Evolutionary conservation across 106 monocot species (phyloP).

Genomic region (Iris macrosiphon): DNA sequence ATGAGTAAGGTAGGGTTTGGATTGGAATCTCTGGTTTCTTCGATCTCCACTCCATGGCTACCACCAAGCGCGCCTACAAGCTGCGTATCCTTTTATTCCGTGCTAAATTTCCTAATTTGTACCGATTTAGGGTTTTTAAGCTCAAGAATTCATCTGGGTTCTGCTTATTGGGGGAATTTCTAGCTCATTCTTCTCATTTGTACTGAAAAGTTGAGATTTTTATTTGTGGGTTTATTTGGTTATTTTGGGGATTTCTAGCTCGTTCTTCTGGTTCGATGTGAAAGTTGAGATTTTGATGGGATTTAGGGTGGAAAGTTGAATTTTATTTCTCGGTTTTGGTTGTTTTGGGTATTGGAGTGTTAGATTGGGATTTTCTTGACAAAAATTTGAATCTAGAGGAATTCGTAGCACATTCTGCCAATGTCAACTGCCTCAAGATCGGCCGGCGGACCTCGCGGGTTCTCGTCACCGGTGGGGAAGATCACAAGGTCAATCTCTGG

Average conservation of each 20-base stretch:
- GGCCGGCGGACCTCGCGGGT: slow-evolving; percentile 89
- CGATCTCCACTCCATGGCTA: slow-evolving; percentile 34
- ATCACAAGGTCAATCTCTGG: slow-evolving; percentile 98
- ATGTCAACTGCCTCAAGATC: slow-evolving; percentile 95
- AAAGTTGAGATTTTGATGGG: no score
- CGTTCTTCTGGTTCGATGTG: background rate
- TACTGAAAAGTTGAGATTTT: no score
- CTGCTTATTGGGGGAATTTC: no score
- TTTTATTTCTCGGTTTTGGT: slow-evolving; percentile 1
- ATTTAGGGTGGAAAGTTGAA: no score
- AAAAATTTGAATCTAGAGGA: slow-evolving; percentile 53
- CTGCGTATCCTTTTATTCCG: slow-evolving; percentile 96
- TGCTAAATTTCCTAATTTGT: slow-evolving; percentile 1
- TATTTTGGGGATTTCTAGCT: background rate
- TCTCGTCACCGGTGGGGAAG: slow-evolving; percentile 96
- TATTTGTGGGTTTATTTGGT: no score
- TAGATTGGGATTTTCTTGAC: no score
- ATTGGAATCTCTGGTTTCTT: background rate
- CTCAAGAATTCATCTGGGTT: no score
- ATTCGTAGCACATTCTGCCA: slow-evolving; percentile 94
- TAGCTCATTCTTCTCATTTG: no score
- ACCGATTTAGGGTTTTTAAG: slow-evolving; percentile 6
- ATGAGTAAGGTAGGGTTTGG: slow-evolving; percentile 15
- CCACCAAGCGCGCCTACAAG: slow-evolving; percentile 94
- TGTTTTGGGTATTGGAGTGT: background rate